Percentiles rank a stretch among this genome's conserved stretches.
phyloP scores from a whole-genome alignment of 371 early-diverging fungal genomes.

The Mortierella sp. region DNA sequence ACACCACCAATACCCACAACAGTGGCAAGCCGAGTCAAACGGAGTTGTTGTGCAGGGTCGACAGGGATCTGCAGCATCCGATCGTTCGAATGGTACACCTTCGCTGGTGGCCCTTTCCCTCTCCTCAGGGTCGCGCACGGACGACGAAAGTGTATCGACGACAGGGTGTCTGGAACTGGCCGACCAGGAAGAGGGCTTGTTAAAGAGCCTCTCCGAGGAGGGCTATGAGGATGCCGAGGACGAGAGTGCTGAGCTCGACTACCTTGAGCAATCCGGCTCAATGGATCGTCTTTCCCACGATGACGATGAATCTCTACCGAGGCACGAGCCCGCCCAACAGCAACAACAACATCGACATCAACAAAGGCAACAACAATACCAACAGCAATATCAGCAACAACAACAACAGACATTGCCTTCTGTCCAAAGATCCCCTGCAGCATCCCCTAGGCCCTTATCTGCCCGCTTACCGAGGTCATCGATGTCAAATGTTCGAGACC shows the following conservation, averaged over 20 bases:
- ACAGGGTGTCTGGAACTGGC: neutral
- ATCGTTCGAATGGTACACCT: neutral
- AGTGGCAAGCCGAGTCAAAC: neutral
- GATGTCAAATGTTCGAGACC: neutral
- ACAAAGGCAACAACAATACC: neutral
- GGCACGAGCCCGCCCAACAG: slow-evolving; percentile 9
- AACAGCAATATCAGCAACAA: neutral
- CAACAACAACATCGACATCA: neutral
- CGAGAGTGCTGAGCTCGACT: neutral
- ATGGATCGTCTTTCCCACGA: slow-evolving; percentile 1
- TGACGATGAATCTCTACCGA: neutral
- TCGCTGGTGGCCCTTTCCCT: neutral
- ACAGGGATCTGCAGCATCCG: neutral
- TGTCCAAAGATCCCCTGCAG: neutral
- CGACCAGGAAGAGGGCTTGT: neutral
- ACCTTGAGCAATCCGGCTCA: slow-evolving; percentile 1
- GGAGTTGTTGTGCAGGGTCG: too few species aligned
- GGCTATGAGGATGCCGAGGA: neutral
- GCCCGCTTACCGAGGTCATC: slow-evolving; percentile 5
- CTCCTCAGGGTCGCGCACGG: neutral
- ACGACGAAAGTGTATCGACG: neutral
- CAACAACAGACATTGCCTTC: neutral
- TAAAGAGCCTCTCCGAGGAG: neutral
- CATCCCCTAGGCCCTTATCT: neutral
- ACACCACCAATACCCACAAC: slow-evolving; percentile 3